Base-by-base conservation (phyloP, 2,329 filamentous ascomycete species). In the Colletotrichum godetiae region DNA sequence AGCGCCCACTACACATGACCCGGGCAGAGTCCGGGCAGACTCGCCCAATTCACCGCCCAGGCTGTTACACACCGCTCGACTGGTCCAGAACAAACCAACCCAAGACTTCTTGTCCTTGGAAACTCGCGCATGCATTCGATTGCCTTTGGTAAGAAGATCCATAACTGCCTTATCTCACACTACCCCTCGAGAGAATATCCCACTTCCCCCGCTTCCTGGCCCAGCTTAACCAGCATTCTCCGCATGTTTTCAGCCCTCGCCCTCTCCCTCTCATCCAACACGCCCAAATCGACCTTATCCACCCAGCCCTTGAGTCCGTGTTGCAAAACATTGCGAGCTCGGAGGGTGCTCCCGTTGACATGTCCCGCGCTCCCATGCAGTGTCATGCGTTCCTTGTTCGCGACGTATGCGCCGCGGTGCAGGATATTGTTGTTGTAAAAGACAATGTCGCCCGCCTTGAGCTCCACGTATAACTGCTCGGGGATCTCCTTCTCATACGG, bases 381-480 rank as follows among this genome's bases (percentile, higher is more conserved):
- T 73, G 92, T 94, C 86, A 92, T 88, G 29, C 93, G 84, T 82
- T 94, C 91, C 76, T 84, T 88, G 1, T 52, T 77, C 13, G 83
- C 82, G 75, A 88, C 84, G 80, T 95, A 95, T 33, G 90, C 89
- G 1, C 93, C 93, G 4, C 93, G 85, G 78, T 95, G 93, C 75
- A 97, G 81, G 75, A 97, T 97, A 81, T 97, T 97, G 79, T 95
- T 97, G 81, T 97, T 92, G 80, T 97, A 97, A 78, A 97, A 97
- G 55, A 93, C 93, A 19, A 93, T 90, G 82, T 97, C 95, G 0
- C 95, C 95, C 0, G 94, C 88, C 75, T 89, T 84, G 74, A 97
- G 85, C 79, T 85, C 79, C 19, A 97, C 94, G 4, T 89, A 83
- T 15, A 92, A 79, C 84, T 95, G 92, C 0, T 85, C 90, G 0